Evolutionary conservation across 106 monocot species (phyloP).

Genomic region (Dioscorea dumetorum): DNA sequence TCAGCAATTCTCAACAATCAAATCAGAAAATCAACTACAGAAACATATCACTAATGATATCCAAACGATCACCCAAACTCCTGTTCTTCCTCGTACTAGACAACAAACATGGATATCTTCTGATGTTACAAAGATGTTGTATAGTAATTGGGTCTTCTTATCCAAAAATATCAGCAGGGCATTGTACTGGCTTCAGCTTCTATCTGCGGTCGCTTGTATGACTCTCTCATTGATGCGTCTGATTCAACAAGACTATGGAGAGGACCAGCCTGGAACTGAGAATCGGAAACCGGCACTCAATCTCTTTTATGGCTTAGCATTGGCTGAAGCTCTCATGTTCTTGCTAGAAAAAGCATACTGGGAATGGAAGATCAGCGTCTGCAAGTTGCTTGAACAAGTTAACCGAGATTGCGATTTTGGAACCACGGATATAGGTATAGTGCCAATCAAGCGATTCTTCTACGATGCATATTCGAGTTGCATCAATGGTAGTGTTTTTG

Average conservation of each 20-base stretch:
- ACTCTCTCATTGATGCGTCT: conserved; percentile 38
- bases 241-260: conserved; percentile 28
- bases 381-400: conserved; percentile 30
- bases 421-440: conserved; percentile 2
- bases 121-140: conserved; percentile 16
- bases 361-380: conserved; percentile 24
- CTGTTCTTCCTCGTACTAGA: not conserved
- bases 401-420: conserved; percentile 33
- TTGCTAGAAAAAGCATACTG: conserved; percentile 56
- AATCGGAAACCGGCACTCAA: conserved; percentile 29
- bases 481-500: conserved; percentile 56
- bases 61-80: not conserved
- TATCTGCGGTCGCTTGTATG: conserved; percentile 28
- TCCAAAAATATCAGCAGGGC: conserved; percentile 32
- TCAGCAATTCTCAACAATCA: conserved; percentile 1
- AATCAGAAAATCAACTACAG: not conserved
- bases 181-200: conserved; percentile 45
- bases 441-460: conserved; percentile 52
- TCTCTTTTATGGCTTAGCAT: conserved; percentile 51
- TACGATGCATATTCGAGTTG: conserved; percentile 57
- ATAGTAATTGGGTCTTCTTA: conserved; percentile 21
- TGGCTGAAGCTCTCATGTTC: conserved; percentile 45
- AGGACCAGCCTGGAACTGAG: not conserved
- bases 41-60: not conserved
- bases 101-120: conserved; percentile 11